phyloP scores from a whole-genome alignment of 2,329 filamentous ascomycete species.

The Dendrostoma leiphaemia region DNA sequence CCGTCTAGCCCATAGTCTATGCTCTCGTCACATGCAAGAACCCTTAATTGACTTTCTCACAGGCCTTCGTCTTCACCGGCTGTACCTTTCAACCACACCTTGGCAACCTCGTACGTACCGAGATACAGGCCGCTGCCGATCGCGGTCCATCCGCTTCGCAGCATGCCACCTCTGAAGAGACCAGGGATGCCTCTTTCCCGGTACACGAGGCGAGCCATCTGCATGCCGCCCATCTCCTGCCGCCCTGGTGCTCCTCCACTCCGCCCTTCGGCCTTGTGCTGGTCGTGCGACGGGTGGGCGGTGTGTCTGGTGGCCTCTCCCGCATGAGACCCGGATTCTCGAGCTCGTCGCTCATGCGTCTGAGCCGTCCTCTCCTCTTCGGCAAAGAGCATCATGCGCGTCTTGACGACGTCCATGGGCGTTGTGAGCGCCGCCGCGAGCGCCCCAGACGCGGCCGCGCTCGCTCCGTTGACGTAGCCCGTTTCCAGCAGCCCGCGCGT shows the following conservation, averaged over 20 bases:
- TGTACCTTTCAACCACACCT: conserved; percentile 54
- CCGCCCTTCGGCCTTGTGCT: too few species aligned
- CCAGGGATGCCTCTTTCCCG: conserved; percentile 67
- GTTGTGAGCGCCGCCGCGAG: conserved; percentile 81
- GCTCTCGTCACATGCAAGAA: not conserved
- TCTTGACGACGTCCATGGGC: conserved; percentile 87
- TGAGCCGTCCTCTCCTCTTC: conserved; percentile 29
- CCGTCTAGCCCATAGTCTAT: too few species aligned
- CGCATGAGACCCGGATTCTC: not conserved
- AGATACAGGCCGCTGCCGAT: conserved; percentile 81
- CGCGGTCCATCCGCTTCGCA: conserved; percentile 79
- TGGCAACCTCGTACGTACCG: conserved; percentile 79
- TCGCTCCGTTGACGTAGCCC: conserved; percentile 67
- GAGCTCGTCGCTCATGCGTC: conserved; percentile 6
- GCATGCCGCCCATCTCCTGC: conserved; percentile 44
- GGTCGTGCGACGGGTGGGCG: too few species aligned
- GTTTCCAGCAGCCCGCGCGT: conserved; percentile 56
- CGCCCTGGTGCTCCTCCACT: conserved; percentile 29
- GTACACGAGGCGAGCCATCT: conserved; percentile 65
- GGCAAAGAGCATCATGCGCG: conserved; percentile 77
- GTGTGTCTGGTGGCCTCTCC: conserved; percentile 27
- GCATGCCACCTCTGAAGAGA: conserved; percentile 71
- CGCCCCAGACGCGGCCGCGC: conserved; percentile 71
- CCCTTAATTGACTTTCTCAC: conserved; percentile 12
- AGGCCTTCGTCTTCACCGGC: conserved; percentile 36